Base-by-base conservation (phyloP, 192 early-diverging fungal species). In the Funneliformis mosseae region DNA sequence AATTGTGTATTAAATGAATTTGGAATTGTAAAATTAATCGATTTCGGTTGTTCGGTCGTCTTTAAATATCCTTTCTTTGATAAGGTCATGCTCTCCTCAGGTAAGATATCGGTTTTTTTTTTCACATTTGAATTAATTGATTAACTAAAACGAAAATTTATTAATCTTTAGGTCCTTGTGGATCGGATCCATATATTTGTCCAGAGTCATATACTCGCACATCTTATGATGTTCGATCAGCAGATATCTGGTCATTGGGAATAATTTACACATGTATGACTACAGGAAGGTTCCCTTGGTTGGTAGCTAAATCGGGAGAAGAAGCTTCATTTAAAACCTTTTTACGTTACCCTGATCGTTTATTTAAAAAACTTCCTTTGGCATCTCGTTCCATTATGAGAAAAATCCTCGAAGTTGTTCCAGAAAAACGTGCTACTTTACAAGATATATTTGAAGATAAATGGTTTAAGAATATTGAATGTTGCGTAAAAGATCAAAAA, bases 181-280 rank as follows among this genome's bases (percentile, higher is more conserved):
- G 97, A 8, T 95, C 93, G 14, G 97, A 96, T 60, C 97, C 97
- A 11, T 98, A 97, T 85, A 98, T 98, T 88, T 96, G 95, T 0
- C 97, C 97, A 41, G 97, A 98, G 83, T 86, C 90, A 27, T 92
- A 94, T 77, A 81, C 81, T 25, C 87, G 88, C 12, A 86, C 87
- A 21, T 89, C 92, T 41, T 96, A 98, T 80, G 95, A 96, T 77
- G 91, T 93, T 8, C 91, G 95, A 72, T 81, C 86, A 16, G 92
- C 95, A 0, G 97, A 98, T 85, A 86, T 98, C 16, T 98, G 97
- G 97, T 92, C 93, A 7, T 79, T 92, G 41, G 97, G 95, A 59
- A 95, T 98, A 73, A 95, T 97, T 76, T 95, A 92, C 84, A 88
- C 93, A 71, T 93, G 92, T 74, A 90, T 94, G 89, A 88, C 87